Evolutionary conservation across 805 yeast genomes (phyloP), one percentile per base, ranked within the genome.

Genomic region (Wickerhamomyces queroliae): DNA sequence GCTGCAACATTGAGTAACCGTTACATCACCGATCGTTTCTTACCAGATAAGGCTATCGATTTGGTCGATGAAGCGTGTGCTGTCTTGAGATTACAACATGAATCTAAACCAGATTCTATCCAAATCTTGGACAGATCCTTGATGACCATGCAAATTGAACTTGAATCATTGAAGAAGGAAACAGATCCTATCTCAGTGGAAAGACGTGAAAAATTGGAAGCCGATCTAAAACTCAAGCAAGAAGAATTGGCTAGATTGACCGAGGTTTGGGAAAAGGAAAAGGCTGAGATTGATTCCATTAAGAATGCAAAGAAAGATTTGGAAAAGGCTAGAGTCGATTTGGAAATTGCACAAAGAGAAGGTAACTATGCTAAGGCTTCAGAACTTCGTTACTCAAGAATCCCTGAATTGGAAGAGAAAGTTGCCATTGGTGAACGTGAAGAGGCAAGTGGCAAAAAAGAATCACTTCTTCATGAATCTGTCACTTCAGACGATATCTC

Each of bases 61-160:
- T 72, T 91, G 48, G 93, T 91, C 2, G 99, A 91, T 63, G 99
- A 91, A 58, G 97, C 98, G 0, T 90, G 98, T 65, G 93, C 97
- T 4, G 95, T 95, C 0, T 69, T 91, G 42, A 71, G 99, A 48
- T 68, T 91, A 43, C 99, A 91, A 62, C 98, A 93, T 59, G 99
- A 91, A 64, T 88, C 96, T 2, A 90, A 89, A 58, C 99, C 99
- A 0, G 99, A 91, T 56, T 87, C 90, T 2, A 85, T 93, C 39
- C 91, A 89, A 53, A 85, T 81, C 35, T 69, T 91, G 42, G 98
- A 91, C 59, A 76, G 98, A 45, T 72, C 81, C 22, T 80, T 91
- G 35, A 88, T 91, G 89, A 93, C 96, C 4, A 83, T 93, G 45
- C 90, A 90, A 62, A 93, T 93, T 50, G 99, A 93, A 62, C 70